Base-by-base conservation (phyloP, 768 basidiomycete species). In the Suillus spraguei region DNA sequence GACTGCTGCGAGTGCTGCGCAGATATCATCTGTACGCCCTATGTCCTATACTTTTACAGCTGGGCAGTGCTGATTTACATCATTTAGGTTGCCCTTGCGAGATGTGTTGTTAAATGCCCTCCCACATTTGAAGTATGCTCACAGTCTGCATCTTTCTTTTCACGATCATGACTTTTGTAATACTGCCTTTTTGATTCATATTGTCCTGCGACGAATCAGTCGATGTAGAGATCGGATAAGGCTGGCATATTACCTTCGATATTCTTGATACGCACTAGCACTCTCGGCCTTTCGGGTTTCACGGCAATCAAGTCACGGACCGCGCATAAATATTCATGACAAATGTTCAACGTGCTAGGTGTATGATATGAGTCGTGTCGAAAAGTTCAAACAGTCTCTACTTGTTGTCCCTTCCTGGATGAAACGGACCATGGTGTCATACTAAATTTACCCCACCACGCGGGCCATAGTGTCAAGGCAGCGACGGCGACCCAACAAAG, bases 71-170 rank as follows among this genome's bases (percentile, higher is more conserved):
- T 58, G 24, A 58, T 38, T 41, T 28, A 11, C 3, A 6, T 20
- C 17, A 32, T 41, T 2, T 20, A 91, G 89, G 89, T 76, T 91
- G 89, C 81, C 90, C 90, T 10, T 91, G 90, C 79, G 90, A 91
- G 78, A 85, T 90, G 56, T 58, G 56, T 28, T 58, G 56, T 38
- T 58, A 58, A 41, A 32, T 58, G 17, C 56, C 39, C 6, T 39
- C 38, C 22, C 8, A 9, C 38, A 10, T 58, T 41, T 20, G 17
- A 38, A 28, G 11, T 24, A 11, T 8, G 11, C 20, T 35, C 52
- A 13, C 33, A 20, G 24, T 28, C 10, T 41, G 24, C 20, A 13
- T 32, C 17, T 4, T 41, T 41, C 38, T 24, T 41, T 41, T 58
- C 39, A 24, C 56, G 1, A 10, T 17, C 17, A 28, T 20, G 28